These are phyloP conservation scores for Macrolepiota dolichaula DNA, from an alignment of 768 basidiomycete genomes.

Conservation along the genomic window DNA sequence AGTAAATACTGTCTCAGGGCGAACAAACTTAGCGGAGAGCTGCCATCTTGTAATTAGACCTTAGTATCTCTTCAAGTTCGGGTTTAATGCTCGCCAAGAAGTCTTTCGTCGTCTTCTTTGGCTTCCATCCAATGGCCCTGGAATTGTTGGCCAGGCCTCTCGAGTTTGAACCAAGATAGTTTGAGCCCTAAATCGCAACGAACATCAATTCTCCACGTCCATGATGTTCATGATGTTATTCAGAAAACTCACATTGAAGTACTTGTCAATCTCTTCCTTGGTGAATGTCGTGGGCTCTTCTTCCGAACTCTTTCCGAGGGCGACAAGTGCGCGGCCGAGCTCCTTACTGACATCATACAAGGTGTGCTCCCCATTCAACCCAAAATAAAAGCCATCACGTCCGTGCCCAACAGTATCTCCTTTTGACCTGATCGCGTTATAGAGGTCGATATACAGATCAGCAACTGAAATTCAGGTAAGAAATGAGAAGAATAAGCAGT, in stretches of 20 bases:
- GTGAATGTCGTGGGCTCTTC: constrained; percentile 45
- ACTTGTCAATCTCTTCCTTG: constrained; percentile 38
- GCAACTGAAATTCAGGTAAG: constrained; percentile 29
- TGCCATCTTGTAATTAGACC: background rate
- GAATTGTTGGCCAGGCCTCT: constrained; percentile 40
- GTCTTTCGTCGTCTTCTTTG: constrained; percentile 44
- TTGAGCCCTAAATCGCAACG: constrained; percentile 8
- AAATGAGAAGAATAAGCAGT: background rate
- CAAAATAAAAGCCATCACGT: constrained; percentile 46
- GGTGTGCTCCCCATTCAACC: constrained; percentile 45
- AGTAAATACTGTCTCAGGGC: too few relatives aligned
- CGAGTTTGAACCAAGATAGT: constrained; percentile 30
- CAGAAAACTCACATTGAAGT: constrained; percentile 22
- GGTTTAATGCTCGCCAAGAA: constrained; percentile 44
- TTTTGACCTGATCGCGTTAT: constrained; percentile 29
- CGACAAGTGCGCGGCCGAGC: constrained; percentile 35
- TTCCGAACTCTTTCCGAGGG: constrained; percentile 31
- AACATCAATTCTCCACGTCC: background rate
- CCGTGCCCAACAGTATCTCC: constrained; percentile 35
- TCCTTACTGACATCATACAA: constrained; percentile 32
- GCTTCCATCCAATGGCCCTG: constrained; percentile 49
- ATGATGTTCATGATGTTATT: too few relatives aligned
- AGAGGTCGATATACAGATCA: constrained; percentile 38
- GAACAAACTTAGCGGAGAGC: too few relatives aligned
- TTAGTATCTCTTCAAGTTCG: constrained; percentile 31